Evolutionary conservation across 495 filamentous ascomycete species (phyloP), one percentile per base, ranked within the genome.

Genomic region (Neurospora tetraspora): DNA sequence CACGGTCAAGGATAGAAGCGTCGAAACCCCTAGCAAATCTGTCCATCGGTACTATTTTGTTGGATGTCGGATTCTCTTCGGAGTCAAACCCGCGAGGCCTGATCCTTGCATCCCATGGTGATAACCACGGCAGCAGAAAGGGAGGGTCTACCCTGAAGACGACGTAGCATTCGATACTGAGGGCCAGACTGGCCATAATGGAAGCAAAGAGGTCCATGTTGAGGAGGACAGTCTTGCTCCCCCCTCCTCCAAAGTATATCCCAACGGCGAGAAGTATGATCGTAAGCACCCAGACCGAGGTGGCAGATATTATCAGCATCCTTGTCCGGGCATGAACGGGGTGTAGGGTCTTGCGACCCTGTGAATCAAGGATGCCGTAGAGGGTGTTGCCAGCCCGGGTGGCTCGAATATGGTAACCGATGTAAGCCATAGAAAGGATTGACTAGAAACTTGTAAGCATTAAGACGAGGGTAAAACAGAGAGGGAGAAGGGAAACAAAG

Each of bases 161-260:
- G 10, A 74, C 69, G 12, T 10, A 16, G 11, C 72, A 61, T 16
- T 71, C 31, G 16, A 71, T 14, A 34, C 59, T 16, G 40, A 71
- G 71, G 43, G 47, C 59, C 1, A 76, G 39, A 11, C 71, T 14
- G 9, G 71, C 73, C 6, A 71, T 69, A 8, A 71, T 34, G 39
- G 71, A 76, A 27, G 71, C 73, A 42, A 76, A 74, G 16, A 76
- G 73, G 18, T 70, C 70, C 47, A 69, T 20, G 2, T 76, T 70
- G 8, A 76, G 39, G 20, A 38, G 45, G 0, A 61, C 71, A 4
- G 71, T 71, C 23, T 38, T 72, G 34, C 45, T 34, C 5, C 68
- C 71, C 4, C 71, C 68, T 36, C 69, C 39, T 39, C 53, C 36
- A 43, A 65, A 47, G 34, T 76, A 68, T 43, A 76, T 75, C 1